A percentile compares a stretch with the other conserved stretches of the same genome.
Conservation (phyloP, 2,329 filamentous ascomycete species). For the Curvularia eragrostidis region DNA sequence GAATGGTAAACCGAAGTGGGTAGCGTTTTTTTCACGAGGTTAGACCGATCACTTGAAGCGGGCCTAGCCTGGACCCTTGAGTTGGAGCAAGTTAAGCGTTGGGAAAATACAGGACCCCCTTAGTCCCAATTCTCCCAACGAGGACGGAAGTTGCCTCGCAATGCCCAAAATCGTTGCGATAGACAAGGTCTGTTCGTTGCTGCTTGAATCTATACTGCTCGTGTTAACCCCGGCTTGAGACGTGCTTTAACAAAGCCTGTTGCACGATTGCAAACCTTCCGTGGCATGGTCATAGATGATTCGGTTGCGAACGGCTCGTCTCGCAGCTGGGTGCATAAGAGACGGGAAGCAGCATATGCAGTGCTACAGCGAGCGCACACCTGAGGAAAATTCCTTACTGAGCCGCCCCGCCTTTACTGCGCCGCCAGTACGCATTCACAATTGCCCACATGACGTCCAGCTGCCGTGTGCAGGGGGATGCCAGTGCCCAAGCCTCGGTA, state of each 20-base stretch:
- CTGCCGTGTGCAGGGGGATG: constrained; percentile 4
- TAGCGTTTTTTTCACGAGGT: neutral
- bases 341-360: neutral
- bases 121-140: neutral
- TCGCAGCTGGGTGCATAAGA: neutral
- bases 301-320: neutral
- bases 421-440: constrained; percentile 9
- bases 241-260: neutral
- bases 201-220: neutral
- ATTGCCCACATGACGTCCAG: constrained; percentile 18
- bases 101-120: constrained; percentile 1
- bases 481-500: constrained; percentile 24
- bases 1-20: neutral
- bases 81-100: neutral
- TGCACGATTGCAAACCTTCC: neutral
- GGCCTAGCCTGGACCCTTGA: neutral
- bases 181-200: neutral
- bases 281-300: neutral
- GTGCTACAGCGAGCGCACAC: neutral
- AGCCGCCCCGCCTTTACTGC: constrained; percentile 7
- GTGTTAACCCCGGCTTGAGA: neutral
- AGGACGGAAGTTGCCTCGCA: neutral
- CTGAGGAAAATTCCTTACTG: neutral
- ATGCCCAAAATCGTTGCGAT: neutral
- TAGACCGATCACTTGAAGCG: neutral